Evolutionary conservation across 208 protist species (phyloP).

Genomic region (Leishmania tarentolae): DNA sequence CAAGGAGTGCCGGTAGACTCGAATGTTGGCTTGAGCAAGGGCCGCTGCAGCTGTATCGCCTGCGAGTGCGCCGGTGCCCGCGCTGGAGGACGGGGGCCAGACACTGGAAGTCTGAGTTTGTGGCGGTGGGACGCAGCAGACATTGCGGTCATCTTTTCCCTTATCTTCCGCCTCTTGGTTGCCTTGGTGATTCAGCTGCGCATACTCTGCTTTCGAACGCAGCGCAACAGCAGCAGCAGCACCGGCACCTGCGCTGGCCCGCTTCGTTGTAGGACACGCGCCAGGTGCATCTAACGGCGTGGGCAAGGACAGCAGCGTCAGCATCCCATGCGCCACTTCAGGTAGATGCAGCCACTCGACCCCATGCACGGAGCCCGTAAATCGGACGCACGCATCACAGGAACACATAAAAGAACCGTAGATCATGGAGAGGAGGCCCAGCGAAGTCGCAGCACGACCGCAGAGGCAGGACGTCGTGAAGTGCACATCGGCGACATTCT

Average conservation of each 20-base stretch:
- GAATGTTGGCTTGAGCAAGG: constrained; percentile 7
- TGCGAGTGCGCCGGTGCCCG: not conserved
- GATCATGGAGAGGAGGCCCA: constrained; percentile 57
- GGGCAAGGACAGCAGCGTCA: constrained; percentile 9
- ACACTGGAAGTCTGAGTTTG: not conserved
- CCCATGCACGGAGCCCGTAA: constrained; percentile 44
- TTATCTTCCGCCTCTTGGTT: not conserved
- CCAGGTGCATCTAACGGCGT: not conserved
- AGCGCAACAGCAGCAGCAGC: constrained; percentile 22
- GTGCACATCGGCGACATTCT: constrained; percentile 19
- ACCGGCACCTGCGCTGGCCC: constrained; percentile 18
- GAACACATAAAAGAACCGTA: constrained; percentile 81
- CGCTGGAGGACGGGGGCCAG: not conserved
- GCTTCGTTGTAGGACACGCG: not conserved
- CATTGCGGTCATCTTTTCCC: not conserved
- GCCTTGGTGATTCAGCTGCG: not conserved
- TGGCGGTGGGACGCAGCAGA: not conserved
- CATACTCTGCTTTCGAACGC: not conserved
- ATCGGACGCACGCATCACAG: constrained; percentile 57
- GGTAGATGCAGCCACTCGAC: constrained; percentile 87
- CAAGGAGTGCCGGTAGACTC: constrained; percentile 12
- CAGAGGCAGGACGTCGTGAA: constrained; percentile 71
- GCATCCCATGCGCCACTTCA: constrained; percentile 22
- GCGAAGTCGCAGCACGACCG: constrained; percentile 28
- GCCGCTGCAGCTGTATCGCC: not conserved